phyloP scores from a whole-genome alignment of 345 rosid species.

The Hibiscus trionum region DNA sequence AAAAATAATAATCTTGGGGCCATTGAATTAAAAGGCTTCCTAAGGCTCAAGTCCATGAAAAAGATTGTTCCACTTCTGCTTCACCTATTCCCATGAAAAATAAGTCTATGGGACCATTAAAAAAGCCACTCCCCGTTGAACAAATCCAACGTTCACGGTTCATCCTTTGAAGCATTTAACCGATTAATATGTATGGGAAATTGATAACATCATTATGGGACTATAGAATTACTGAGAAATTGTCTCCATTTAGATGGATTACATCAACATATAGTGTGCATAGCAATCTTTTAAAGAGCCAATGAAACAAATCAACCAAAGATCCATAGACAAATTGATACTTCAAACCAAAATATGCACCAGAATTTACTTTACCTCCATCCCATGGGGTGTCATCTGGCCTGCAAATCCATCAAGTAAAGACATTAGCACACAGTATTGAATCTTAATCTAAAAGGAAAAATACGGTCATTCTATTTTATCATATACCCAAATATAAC shows the following conservation, averaged over 20 bases:
- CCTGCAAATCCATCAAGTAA: slow-evolving; percentile 25
- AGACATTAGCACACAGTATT: slow-evolving; percentile 2
- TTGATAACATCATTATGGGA: not conserved
- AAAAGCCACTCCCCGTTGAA: not conserved
- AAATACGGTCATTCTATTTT: not conserved
- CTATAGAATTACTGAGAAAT: not conserved
- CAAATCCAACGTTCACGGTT: not conserved
- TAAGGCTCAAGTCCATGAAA: not conserved
- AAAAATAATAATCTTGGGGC: not conserved
- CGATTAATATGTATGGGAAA: not conserved
- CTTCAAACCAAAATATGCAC: not conserved
- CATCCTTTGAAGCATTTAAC: not conserved
- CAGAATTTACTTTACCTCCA: slow-evolving; percentile 39
- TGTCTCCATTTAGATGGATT: not conserved
- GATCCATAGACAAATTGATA: not conserved
- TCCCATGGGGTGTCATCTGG: slow-evolving; percentile 79
- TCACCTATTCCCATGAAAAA: not conserved
- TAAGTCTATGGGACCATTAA: not conserved
- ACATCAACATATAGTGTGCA: not conserved
- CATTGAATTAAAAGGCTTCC: not conserved
- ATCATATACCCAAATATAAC: slow-evolving; percentile 60
- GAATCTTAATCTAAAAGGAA: not conserved
- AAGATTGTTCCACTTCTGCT: not conserved
- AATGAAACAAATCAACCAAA: not conserved
- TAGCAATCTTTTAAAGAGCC: not conserved